These are phyloP conservation scores for Physaria fendleri DNA, from an alignment of 345 rosid genomes.

Conservation along the genomic window DNA sequence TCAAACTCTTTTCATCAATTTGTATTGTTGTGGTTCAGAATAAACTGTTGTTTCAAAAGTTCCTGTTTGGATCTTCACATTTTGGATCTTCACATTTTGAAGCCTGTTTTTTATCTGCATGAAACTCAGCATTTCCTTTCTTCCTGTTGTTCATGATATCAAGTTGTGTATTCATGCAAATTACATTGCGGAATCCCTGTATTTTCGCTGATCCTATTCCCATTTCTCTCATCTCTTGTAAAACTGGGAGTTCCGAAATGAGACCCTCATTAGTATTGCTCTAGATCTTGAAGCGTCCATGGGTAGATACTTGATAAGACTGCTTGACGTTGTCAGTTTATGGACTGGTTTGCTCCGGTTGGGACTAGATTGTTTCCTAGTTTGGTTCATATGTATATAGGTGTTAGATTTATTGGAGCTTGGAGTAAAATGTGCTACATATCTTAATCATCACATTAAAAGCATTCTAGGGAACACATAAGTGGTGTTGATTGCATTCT, in stretches of 20 bases:
- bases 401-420: not conserved
- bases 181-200: not conserved
- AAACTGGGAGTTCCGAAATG: too few species aligned
- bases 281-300: slow-evolving; percentile 19
- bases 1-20: not conserved
- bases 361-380: not conserved
- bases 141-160: not conserved
- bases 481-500: not conserved
- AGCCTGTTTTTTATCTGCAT: not conserved
- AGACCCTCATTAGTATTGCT: slow-evolving; percentile 17
- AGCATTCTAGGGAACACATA: not conserved
- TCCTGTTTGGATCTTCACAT: not conserved
- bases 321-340: not conserved
- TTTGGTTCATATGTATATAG: not conserved
- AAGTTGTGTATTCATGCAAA: not conserved
- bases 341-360: not conserved
- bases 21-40: slow-evolving; percentile 6
- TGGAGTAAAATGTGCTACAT: not conserved
- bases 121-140: not conserved
- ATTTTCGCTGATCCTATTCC: too few species aligned
- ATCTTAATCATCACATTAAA: not conserved
- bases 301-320: slow-evolving; percentile 1
- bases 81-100: too few species aligned
- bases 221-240: too few species aligned
- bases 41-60: slow-evolving; percentile 3